Conservation (phyloP, 1,284 basidiomycete species). For the Pterulicium gracile region DNA sequence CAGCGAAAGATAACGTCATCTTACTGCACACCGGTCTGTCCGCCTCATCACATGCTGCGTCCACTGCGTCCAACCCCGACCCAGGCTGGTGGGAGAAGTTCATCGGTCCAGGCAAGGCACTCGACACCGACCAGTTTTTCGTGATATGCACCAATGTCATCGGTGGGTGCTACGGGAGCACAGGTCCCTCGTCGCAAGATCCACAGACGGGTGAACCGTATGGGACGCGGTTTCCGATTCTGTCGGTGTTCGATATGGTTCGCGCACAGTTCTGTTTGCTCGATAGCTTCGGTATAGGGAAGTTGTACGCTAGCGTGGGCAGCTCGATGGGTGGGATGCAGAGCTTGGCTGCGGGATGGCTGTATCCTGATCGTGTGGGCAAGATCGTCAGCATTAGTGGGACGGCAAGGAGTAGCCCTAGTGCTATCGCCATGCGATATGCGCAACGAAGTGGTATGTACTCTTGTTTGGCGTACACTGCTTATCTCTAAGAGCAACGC, state of each 20-base stretch:
- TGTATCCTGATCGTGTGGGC: constrained; percentile 82
- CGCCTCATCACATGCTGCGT: constrained; percentile 92
- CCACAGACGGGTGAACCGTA: constrained; percentile 62
- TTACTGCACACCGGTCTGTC: constrained; percentile 96
- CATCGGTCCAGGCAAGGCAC: constrained; percentile 87
- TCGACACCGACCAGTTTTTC: constrained; percentile 92
- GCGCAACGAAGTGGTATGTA: constrained; percentile 85
- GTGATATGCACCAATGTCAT: constrained; percentile 96
- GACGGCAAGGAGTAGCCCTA: constrained; percentile 83
- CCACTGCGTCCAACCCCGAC: constrained; percentile 66
- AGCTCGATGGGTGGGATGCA: constrained; percentile 98
- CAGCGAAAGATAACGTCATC: constrained; percentile 78
- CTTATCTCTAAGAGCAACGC: constrained; percentile 8
- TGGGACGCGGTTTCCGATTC: constrained; percentile 85
- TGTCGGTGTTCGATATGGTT: constrained; percentile 96
- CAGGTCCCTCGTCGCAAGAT: constrained; percentile 81
- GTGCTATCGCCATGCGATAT: constrained; percentile 91
- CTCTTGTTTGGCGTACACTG: constrained; percentile 1
- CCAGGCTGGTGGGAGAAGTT: constrained; percentile 99
- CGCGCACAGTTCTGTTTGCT: constrained; percentile 85
- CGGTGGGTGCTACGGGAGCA: constrained; percentile 95
- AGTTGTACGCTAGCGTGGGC: constrained; percentile 88
- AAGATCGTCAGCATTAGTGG: constrained; percentile 92
- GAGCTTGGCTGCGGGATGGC: constrained; percentile 89
- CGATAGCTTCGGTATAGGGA: constrained; percentile 77